Evolutionary conservation across 108 stramenopile genomes (phyloP), one percentile per base, ranked within the genome.

Genomic region (Chaetoceros muelleri): DNA sequence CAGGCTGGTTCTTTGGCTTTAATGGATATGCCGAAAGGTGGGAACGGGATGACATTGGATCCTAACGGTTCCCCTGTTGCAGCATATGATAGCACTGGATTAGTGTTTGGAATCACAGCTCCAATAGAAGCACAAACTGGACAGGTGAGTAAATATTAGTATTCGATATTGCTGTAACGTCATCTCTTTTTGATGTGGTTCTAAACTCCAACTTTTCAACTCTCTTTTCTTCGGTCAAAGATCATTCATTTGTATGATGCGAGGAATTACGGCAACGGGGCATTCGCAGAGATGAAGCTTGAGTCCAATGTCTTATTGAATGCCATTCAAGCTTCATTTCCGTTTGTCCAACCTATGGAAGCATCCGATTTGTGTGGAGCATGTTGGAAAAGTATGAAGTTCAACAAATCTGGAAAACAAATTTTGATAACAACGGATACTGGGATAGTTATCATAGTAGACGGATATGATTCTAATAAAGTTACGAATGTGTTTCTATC

Each of bases 181-280:
- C 44, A 28, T 58, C 24, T 46, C 24, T n/a, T 53, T 17, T 26
- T 3, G 19, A 45, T 24, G 2, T 44, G 16, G 44, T 51, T 61
- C 20, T 16, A 21, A 24, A 18, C 23, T 13, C 28, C 18, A 7
- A 30, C 53, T 64, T 3, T 48, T 17, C 20, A 31, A 18, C 49
- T 18, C 47, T 44, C 13, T 20, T 19, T 2, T 58, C 31, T 46
- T 58, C 23, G 23, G 2, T 49, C 24, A 25, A 45, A 82, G 73
- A 65, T 79, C 29, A 70, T 91, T 28, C 81, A 91, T 67, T 62
- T 91, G 40, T 91, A 81, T 53, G 90, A 91, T 59, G 83, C 83
- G 16, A 55, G 90, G 29, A 87, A 91, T 59, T 80, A 76, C 47
- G 56, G 59, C 23, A 78, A 71, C 24, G 88, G 88, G 13, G 83